Conservation (phyloP, 2,329 filamentous ascomycete species). For the Thermoascus crustaceus region DNA sequence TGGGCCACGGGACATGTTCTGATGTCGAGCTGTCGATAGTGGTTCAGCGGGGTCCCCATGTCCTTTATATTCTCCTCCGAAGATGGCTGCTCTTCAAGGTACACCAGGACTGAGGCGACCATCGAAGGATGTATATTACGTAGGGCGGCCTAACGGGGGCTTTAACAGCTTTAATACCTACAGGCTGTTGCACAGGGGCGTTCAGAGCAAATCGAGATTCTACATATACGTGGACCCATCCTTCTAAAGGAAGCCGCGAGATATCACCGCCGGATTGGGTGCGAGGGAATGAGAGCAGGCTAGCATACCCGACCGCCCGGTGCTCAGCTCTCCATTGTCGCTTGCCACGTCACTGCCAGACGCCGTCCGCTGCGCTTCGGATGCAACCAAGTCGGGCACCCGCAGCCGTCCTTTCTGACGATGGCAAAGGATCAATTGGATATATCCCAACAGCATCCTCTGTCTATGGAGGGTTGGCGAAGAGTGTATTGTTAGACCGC, state of each 20-base stretch:
- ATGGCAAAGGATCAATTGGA: neutral
- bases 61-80: too few relatives aligned
- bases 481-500: conserved; percentile 1
- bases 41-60: too few relatives aligned
- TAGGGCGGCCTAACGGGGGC: too few relatives aligned
- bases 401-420: neutral
- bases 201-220: too few relatives aligned
- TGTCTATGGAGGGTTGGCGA: neutral
- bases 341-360: conserved; percentile 27
- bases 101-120: too few relatives aligned
- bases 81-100: too few relatives aligned
- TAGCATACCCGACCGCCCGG: conserved; percentile 16
- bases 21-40: too few relatives aligned
- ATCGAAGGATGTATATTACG: too few relatives aligned
- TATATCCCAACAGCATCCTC: neutral
- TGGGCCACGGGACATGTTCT: too few relatives aligned
- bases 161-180: too few relatives aligned
- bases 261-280: conserved; percentile 13
- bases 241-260: conserved; percentile 9
- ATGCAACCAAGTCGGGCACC: conserved; percentile 10
- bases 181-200: too few relatives aligned
- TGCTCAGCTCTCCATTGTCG: conserved; percentile 13
- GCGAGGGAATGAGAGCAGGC: conserved; percentile 12
- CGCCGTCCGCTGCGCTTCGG: conserved; percentile 18
- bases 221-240: conserved; percentile 16